phyloP scores from a whole-genome alignment of 1,284 basidiomycete genomes.

The Moesziomyces globuligerus region DNA sequence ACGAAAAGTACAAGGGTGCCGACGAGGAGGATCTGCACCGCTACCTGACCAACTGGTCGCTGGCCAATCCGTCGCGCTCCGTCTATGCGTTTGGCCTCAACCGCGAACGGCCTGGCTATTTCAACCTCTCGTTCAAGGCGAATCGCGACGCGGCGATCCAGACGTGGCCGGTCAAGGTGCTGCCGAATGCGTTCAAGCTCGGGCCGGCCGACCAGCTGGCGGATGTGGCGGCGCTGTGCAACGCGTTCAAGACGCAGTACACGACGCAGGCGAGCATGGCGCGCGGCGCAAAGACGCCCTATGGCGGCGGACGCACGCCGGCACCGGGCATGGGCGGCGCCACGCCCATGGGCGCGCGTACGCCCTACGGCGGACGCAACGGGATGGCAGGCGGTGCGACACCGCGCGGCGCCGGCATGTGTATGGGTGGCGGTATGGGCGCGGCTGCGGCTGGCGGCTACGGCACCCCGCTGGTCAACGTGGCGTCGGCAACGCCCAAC shows the following conservation, averaged over 20 bases:
- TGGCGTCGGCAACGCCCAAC: constrained; percentile 39
- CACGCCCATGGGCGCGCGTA: constrained; percentile 38
- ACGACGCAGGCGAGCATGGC: constrained; percentile 56
- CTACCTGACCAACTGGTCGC: constrained; percentile 68
- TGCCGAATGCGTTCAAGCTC: constrained; percentile 64
- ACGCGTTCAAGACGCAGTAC: constrained; percentile 67
- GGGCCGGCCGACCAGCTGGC: constrained; percentile 62
- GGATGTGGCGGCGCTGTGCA: constrained; percentile 62
- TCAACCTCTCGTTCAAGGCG: constrained; percentile 91
- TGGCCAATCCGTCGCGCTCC: constrained; percentile 93
- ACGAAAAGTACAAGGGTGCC: constrained; percentile 93
- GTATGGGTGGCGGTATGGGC: neutral
- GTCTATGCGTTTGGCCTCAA: constrained; percentile 97
- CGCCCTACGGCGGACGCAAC: constrained; percentile 30
- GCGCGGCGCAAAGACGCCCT: constrained; percentile 55
- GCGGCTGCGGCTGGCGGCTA: constrained; percentile 26
- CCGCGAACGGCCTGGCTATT: constrained; percentile 87
- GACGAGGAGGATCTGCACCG: constrained; percentile 79
- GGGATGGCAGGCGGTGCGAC: constrained; percentile 30
- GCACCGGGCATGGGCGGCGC: constrained; percentile 38
- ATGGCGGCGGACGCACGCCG: constrained; percentile 49
- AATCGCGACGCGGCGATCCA: constrained; percentile 70
- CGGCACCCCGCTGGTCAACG: constrained; percentile 27
- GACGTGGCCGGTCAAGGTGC: constrained; percentile 67
- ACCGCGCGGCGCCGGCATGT: constrained; percentile 1